Conservation (phyloP, 345 rosid genomes). For the Carallia pectinifolia region DNA sequence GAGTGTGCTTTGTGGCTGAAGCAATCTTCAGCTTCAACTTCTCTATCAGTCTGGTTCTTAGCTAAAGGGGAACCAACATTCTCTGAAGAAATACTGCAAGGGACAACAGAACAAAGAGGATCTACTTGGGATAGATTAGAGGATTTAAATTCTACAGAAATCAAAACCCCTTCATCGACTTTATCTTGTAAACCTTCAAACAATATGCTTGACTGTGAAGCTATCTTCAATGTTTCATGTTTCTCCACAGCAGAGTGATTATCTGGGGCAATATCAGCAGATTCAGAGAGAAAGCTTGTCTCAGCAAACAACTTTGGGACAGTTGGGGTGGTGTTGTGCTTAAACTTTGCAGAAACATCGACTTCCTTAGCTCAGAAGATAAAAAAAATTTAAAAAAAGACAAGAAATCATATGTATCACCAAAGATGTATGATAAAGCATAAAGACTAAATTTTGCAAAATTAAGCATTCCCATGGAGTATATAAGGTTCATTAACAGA, state of each 20-base stretch:
- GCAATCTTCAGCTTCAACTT: slow-evolving; percentile 30
- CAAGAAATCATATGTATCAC: slow-evolving; percentile 4
- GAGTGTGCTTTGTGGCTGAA: slow-evolving; percentile 14
- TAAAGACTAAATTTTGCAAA: too few relatives aligned
- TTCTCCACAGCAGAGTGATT: slow-evolving; percentile 44
- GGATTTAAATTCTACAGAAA: slow-evolving; percentile 46
- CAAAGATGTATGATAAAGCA: too few relatives aligned
- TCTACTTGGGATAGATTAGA: slow-evolving; percentile 40
- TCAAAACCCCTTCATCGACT: slow-evolving; percentile 26
- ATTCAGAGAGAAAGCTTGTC: slow-evolving; percentile 67
- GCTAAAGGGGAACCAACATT: slow-evolving; percentile 21
- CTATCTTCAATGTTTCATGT: slow-evolving; percentile 23
- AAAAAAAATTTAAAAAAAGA: slow-evolving; percentile 7
- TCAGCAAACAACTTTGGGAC: slow-evolving; percentile 39
- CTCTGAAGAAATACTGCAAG: slow-evolving; percentile 59
- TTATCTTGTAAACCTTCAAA: slow-evolving; percentile 32
- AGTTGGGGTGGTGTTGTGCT: slow-evolving; percentile 16
- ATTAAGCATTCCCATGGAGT: too few relatives aligned
- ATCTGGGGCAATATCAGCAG: slow-evolving; percentile 51
- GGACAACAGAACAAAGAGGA: slow-evolving; percentile 75
- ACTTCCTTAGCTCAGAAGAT: slow-evolving; percentile 29
- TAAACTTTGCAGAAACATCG: slow-evolving; percentile 28
- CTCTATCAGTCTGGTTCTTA: slow-evolving; percentile 23
- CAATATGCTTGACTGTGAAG: slow-evolving; percentile 40
- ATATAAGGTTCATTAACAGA: too few relatives aligned